A percentile compares a stretch with the other conserved stretches of the same genome.
These are phyloP conservation scores for Gastrolobium bilobum DNA, from an alignment of 306 rosid species.

Conservation along the genomic window DNA sequence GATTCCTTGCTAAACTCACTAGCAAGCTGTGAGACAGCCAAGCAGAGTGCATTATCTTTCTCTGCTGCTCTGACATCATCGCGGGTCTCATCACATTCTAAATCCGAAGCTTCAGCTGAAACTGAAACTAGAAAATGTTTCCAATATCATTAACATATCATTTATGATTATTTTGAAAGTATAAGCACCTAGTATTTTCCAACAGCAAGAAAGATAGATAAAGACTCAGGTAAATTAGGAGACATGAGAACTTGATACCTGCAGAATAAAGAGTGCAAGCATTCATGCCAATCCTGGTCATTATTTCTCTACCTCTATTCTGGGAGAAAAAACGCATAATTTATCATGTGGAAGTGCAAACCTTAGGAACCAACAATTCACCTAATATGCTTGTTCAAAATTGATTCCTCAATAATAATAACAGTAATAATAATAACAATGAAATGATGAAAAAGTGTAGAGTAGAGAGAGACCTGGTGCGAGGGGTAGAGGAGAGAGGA, in stretches of 20 bases:
- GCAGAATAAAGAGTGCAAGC: conserved; percentile 53
- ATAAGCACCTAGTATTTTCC: conserved; percentile 25
- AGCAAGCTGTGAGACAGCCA: conserved; percentile 73
- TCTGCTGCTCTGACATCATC: conserved; percentile 73
- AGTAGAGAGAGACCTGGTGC: conserved; percentile 50
- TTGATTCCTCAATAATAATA: neutral
- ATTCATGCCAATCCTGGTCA: conserved; percentile 52
- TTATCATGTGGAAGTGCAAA: conserved; percentile 19
- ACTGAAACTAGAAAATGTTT: conserved; percentile 48
- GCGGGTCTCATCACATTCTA: conserved; percentile 58
- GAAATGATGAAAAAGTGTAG: neutral
- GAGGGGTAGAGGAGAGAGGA: conserved; percentile 45
- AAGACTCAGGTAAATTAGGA: neutral
- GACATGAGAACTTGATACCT: conserved; percentile 51
- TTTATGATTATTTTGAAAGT: conserved; percentile 1
- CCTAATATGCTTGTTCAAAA: neutral
- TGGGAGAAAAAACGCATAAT: conserved; percentile 42
- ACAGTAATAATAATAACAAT: neutral
- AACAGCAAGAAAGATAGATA: conserved; percentile 2
- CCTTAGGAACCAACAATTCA: neutral
- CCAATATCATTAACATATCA: neutral
- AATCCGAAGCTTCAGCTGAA: conserved; percentile 63
- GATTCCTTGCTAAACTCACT: conserved; percentile 74
- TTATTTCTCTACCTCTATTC: conserved; percentile 58
- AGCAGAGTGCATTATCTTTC: conserved; percentile 68